These are phyloP conservation scores for Puccinellia tenuiflora DNA, from an alignment of 176 grass and related monocot genomes.

Conservation along the genomic window DNA sequence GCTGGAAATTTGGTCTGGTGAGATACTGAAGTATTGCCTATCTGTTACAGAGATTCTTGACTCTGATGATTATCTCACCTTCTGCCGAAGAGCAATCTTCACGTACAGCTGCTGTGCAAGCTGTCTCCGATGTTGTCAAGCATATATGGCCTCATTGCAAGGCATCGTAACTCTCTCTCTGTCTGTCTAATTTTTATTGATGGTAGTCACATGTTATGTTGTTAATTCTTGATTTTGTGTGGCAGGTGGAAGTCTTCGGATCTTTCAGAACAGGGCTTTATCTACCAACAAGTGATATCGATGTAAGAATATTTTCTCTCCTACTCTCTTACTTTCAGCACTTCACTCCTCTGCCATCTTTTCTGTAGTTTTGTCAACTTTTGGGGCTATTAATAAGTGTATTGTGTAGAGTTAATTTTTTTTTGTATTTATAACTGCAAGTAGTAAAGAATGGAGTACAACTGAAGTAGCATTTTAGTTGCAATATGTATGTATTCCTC, in stretches of 20 bases:
- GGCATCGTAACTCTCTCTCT: conserved; percentile 1
- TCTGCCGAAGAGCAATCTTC: conserved; percentile 89
- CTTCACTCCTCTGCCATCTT: not conserved
- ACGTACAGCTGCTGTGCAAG: conserved; percentile 61
- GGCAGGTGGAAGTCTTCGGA: conserved; percentile 93
- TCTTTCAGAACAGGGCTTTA: conserved; percentile 95
- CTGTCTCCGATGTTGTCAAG: conserved; percentile 77
- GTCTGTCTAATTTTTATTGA: not conserved
- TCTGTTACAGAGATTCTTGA: conserved; percentile 84
- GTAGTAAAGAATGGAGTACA: not conserved
- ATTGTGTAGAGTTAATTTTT: not conserved
- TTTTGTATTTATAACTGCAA: not conserved
- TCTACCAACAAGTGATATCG: conserved; percentile 88
- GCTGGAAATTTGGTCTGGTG: conserved; percentile 8
- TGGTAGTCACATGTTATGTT: conserved; percentile 19
- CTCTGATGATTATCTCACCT: conserved; percentile 69
- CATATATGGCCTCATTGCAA: conserved; percentile 94
- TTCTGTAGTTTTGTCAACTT: not conserved
- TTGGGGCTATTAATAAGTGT: not conserved
- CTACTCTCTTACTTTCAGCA: not conserved
- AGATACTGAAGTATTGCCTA: conserved; percentile 22
- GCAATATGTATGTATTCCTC: not conserved
- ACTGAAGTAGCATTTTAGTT: not conserved
- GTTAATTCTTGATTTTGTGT: conserved; percentile 25
- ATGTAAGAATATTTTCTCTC: conserved; percentile 46